These are phyloP conservation scores for Coleophoma eucalyptorum DNA, from an alignment of 2,329 filamentous ascomycete genomes.

Conservation along the genomic window DNA sequence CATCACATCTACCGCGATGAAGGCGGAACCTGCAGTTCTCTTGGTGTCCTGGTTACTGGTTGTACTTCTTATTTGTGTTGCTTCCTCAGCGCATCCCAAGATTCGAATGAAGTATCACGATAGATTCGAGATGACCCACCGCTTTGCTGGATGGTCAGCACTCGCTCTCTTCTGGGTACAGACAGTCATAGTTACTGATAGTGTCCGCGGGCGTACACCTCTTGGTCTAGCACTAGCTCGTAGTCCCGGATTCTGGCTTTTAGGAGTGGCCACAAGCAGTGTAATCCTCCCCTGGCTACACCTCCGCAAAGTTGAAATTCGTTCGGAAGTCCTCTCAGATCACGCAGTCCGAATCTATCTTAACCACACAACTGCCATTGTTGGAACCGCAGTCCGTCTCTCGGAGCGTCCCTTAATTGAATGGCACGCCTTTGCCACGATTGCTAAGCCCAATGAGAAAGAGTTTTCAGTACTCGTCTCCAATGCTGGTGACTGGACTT, in stretches of 20 bases:
- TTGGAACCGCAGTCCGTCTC: constrained; percentile 54
- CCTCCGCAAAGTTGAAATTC: constrained; percentile 64
- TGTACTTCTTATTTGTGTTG: constrained; percentile 53
- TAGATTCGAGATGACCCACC: constrained; percentile 66
- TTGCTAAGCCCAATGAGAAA: constrained; percentile 52
- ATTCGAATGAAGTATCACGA: constrained; percentile 63
- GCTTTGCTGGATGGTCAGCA: constrained; percentile 69
- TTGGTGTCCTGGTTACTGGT: constrained; percentile 55
- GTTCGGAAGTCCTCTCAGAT: constrained; percentile 62
- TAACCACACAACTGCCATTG: constrained; percentile 54
- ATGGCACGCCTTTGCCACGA: constrained; percentile 75
- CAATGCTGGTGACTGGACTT: constrained; percentile 74
- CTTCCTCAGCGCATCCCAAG: constrained; percentile 58
- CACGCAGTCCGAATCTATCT: constrained; percentile 73
- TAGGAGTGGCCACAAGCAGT: constrained; percentile 58
- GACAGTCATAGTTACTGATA: constrained; percentile 49
- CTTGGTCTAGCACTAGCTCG: constrained; percentile 33
- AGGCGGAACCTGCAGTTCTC: constrained; percentile 32
- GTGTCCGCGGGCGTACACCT: constrained; percentile 29
- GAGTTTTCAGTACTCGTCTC: constrained; percentile 69
- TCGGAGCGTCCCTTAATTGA: constrained; percentile 62
- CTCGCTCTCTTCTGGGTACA: constrained; percentile 64
- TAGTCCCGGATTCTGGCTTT: constrained; percentile 62
- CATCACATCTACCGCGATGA: constrained; percentile 25
- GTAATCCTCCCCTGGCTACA: constrained; percentile 71